Conservation (phyloP, 179 eudicot species). For the Vitellaria paradoxa region DNA sequence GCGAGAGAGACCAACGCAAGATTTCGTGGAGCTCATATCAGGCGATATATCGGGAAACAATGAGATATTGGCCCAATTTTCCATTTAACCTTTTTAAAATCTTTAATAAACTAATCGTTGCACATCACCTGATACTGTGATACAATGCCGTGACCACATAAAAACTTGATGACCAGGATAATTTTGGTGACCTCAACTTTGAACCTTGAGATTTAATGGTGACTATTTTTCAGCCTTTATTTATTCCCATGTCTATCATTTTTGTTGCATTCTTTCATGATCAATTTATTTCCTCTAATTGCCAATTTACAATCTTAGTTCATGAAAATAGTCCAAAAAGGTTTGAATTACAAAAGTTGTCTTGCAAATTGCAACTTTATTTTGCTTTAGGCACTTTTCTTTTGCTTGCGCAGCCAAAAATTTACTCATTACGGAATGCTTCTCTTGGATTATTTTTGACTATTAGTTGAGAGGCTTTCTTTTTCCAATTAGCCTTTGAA, state of each 20-base stretch:
- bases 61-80: no score
- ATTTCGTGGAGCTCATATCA: no score
- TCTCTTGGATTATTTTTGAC: background rate
- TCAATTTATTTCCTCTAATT: background rate
- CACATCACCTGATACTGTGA: no score
- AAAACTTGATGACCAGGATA: no score
- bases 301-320: background rate
- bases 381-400: background rate
- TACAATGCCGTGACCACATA: no score
- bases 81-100: no score
- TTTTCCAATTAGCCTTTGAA: conserved; percentile 3
- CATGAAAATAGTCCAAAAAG: background rate
- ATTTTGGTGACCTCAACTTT: no score
- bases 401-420: background rate
- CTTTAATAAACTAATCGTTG: no score
- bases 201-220: background rate
- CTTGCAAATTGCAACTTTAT: background rate
- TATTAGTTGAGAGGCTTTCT: background rate
- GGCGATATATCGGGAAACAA: no score
- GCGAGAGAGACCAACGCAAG: no score
- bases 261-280: background rate
- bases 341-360: background rate
- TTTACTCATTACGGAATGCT: background rate
- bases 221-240: background rate
- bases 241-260: background rate